Base-by-base conservation (phyloP, 108 stramenopile species). In the Licmophora abbreviata region DNA sequence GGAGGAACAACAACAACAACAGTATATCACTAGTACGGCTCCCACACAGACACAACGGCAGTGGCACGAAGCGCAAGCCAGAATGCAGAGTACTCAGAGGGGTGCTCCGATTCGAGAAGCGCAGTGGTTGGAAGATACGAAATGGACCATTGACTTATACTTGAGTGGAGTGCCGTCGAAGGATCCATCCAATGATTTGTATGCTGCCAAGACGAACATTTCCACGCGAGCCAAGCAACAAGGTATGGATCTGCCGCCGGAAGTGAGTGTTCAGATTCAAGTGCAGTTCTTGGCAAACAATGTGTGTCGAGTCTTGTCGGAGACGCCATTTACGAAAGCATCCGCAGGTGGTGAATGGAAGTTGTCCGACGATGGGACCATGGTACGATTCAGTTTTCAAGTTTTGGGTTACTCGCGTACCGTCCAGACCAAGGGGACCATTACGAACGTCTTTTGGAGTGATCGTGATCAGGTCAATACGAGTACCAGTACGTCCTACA, bases 381-480 rank as follows among this genome's bases (percentile, higher is more conserved):
- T 46, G 8, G 7, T 91, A 6, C 72, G 89, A 2, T 79, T 91
- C 29, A 71, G 73, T 25, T 59, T 91, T 17, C 68, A 79, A 23
- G 51, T 73, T 3, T 51, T 67, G 12, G 89, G 89, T 22, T 91
- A 81, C 58, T 56, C 66, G 30, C 63, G 89, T 20, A 91, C 80
- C n/a, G 76, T 91, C 4, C 66, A 83, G 40, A 91, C 89, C 23
- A 80, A 64, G 44, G 89, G 89, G 4, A 82, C 74, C 24, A 86
- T 91, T 32, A 71, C 77, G 51, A 79, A 75, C 12, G 70, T 86
- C 10, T 86, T 67, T 60, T 86, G 85, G 83, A 64, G 76, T 14
- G 48, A 79, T 47, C 64, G 66, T 50, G 73, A 77, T 29, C 71
- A 80, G 37, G 54, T 59, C 1, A 58, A 63, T 8, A 56, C 59